A percentile compares a stretch with the other conserved stretches of the same genome.
These are phyloP conservation scores for Dioszegia aurantiaca DNA, from an alignment of 768 basidiomycete species.

Conservation along the genomic window DNA sequence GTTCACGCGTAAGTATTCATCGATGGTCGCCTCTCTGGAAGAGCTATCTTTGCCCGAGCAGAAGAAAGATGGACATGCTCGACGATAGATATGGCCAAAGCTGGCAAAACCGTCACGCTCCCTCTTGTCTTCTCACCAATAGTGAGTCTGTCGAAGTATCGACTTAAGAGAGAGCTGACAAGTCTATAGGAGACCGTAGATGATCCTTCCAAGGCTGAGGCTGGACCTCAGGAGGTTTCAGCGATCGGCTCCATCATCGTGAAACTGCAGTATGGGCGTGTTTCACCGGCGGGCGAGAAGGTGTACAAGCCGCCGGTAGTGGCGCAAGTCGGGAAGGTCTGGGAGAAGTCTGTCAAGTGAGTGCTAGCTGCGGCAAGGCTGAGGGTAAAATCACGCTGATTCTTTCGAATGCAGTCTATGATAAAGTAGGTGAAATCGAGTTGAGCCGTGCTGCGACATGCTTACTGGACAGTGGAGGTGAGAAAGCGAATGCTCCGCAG, in stretches of 20 bases:
- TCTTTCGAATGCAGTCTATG: not conserved
- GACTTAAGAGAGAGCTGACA: not conserved
- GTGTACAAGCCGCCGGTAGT: constrained; percentile 1
- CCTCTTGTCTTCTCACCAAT: not conserved
- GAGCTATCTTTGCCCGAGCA: not conserved
- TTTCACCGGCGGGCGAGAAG: not conserved
- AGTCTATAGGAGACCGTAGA: not conserved
- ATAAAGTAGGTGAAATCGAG: not conserved
- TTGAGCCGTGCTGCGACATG: too few species aligned
- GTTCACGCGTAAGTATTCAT: constrained; percentile 1
- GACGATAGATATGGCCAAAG: too few species aligned
- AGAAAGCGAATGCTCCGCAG: not conserved
- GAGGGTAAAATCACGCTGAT: not conserved
- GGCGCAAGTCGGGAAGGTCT: not conserved
- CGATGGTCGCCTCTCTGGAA: not conserved
- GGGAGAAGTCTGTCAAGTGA: not conserved
- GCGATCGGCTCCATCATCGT: not conserved
- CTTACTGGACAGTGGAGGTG: not conserved
- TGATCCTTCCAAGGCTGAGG: not conserved
- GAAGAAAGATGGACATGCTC: not conserved
- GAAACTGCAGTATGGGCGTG: not conserved
- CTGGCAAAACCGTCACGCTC: not conserved
- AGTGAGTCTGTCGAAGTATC: constrained; percentile 1
- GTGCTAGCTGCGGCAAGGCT: not conserved
- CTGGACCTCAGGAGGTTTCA: not conserved